A percentile compares a stretch with the other conserved stretches of the same genome.
Conservation (phyloP, 768 basidiomycete genomes). For the Phlebiopsis flavidoalba region DNA sequence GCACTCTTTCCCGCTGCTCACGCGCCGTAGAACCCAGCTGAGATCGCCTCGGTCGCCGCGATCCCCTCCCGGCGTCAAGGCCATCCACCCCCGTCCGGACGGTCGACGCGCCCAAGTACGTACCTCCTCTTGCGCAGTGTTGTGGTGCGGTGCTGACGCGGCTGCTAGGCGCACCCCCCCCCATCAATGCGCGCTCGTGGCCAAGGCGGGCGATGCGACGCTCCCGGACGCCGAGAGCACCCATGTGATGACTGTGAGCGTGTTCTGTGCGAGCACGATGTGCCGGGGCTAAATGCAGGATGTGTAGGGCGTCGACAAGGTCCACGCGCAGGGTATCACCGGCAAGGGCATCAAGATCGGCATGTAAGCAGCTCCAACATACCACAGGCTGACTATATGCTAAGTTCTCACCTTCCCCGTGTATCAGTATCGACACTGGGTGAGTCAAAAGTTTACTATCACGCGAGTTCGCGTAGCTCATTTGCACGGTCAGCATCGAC, state of each 20-base stretch:
- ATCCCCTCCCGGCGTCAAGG: slow-evolving; percentile 47
- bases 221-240: slow-evolving; percentile 43
- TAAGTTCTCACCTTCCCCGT: neutral
- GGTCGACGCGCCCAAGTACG: slow-evolving; percentile 37
- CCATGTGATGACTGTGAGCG: slow-evolving; percentile 44
- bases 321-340: slow-evolving; percentile 57
- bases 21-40: slow-evolving; percentile 25
- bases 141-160: neutral
- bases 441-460: neutral
- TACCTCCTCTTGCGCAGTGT: neutral
- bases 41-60: slow-evolving; percentile 38
- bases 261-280: neutral
- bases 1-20: neutral
- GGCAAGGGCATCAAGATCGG: slow-evolving; percentile 65
- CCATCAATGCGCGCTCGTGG: slow-evolving; percentile 34
- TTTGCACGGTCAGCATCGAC: slow-evolving; percentile 36
- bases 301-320: slow-evolving; percentile 50
- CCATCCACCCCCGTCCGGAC: slow-evolving; percentile 47
- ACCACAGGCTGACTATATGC: neutral
- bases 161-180: slow-evolving; percentile 35
- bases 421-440: slow-evolving; percentile 46
- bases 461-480: neutral
- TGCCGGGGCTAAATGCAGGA: neutral
- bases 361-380: slow-evolving; percentile 34
- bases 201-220: slow-evolving; percentile 32